Conservation (phyloP, 139 green algal species). For the Micractinium conductrix region DNA sequence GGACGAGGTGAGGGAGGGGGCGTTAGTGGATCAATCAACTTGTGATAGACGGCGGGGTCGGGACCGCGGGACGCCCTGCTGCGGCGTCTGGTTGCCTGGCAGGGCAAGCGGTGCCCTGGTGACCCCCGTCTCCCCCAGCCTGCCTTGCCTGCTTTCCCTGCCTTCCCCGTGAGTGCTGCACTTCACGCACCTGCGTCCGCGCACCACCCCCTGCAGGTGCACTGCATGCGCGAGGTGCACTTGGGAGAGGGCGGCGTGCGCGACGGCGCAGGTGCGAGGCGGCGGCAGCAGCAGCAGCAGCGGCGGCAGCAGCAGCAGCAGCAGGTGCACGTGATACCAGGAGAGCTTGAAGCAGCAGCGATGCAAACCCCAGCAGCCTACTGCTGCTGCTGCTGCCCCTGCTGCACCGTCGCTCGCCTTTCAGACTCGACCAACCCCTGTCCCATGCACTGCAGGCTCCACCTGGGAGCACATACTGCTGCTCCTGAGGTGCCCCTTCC, state of each 20-base stretch:
- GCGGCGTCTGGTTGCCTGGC: too few species aligned
- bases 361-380: too few species aligned
- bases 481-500: slow-evolving; percentile 54
- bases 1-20: slow-evolving; percentile 50
- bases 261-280: slow-evolving; percentile 10
- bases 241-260: slow-evolving; percentile 29
- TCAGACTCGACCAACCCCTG: background rate
- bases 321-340: too few species aligned
- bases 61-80: too few species aligned
- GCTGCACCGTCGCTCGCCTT: background rate
- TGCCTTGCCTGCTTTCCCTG: background rate
- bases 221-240: slow-evolving; percentile 56
- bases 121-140: too few species aligned
- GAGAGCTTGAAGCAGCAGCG: too few species aligned
- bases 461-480: slow-evolving; percentile 55
- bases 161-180: too few species aligned
- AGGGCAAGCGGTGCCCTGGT: too few species aligned
- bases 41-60: too few species aligned
- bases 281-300: background rate
- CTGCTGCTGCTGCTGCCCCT: background rate
- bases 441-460: slow-evolving; percentile 10
- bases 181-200: too few species aligned
- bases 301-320: background rate
- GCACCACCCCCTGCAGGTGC: slow-evolving; percentile 26
- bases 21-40: too few species aligned